These are phyloP conservation scores for Dactylorhiza incarnata DNA, from an alignment of 106 monocot species.

Conservation along the genomic window DNA sequence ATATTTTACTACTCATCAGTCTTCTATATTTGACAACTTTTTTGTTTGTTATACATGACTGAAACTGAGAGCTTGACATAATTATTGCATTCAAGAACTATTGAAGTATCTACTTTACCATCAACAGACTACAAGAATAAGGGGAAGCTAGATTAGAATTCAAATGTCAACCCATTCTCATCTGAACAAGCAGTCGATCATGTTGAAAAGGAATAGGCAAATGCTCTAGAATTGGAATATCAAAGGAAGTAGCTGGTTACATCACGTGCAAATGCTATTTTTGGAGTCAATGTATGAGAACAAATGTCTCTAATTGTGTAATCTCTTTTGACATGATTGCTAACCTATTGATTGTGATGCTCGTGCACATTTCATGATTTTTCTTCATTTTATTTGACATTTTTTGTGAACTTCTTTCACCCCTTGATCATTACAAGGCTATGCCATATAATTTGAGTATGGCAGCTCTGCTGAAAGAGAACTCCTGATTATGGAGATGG, in stretches of 20 bases:
- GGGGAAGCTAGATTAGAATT: conserved; percentile 2
- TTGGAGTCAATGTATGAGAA: neutral
- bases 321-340: neutral
- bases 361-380: neutral
- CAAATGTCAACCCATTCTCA: neutral
- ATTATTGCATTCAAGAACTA: neutral
- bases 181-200: neutral
- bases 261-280: no score
- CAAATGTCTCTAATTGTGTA: neutral
- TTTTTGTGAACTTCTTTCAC: neutral
- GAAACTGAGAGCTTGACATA: conserved; percentile 2
- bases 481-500: no score
- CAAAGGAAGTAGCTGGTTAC: no score
- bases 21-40: neutral
- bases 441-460: neutral
- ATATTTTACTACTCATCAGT: no score
- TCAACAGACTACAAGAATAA: conserved; percentile 4
- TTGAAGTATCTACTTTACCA: conserved; percentile 5
- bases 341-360: neutral
- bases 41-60: neutral
- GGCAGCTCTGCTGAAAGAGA: no score
- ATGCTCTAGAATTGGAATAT: no score
- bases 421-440: neutral
- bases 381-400: neutral
- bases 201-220: no score